These are phyloP conservation scores for Aspergillus steynii DNA, from an alignment of 495 filamentous ascomycete species.

Conservation along the genomic window DNA sequence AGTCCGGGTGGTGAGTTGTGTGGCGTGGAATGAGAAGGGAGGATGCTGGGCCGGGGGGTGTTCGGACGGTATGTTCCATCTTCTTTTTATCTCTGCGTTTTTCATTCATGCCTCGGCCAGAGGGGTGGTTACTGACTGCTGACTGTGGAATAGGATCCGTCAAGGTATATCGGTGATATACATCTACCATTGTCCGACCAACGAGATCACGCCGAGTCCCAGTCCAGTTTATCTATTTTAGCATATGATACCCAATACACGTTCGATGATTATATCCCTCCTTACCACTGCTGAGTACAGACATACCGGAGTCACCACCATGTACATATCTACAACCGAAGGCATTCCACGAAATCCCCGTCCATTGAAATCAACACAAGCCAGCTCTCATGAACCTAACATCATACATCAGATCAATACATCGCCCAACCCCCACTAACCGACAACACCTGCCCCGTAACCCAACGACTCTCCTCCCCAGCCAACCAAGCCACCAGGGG, in stretches of 20 bases:
- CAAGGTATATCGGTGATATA: slow-evolving; percentile 25
- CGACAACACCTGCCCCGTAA: slow-evolving; percentile 58
- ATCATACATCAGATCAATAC: not conserved
- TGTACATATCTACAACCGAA: no score
- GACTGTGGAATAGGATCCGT: slow-evolving; percentile 19
- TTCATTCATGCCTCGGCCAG: not conserved
- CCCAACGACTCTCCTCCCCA: slow-evolving; percentile 52
- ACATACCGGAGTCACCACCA: no score
- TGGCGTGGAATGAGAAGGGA: slow-evolving; percentile 73
- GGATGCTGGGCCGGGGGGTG: slow-evolving; percentile 67
- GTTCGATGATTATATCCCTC: not conserved
- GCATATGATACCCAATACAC: not conserved
- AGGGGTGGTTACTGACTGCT: slow-evolving; percentile 12
- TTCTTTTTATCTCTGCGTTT: slow-evolving; percentile 6
- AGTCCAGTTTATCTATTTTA: not conserved
- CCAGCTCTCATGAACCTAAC: no score
- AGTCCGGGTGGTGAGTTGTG: slow-evolving; percentile 58
- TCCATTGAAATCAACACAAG: no score
- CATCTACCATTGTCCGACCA: not conserved
- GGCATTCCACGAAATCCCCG: no score
- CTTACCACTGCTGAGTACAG: no score
- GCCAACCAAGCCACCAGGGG: slow-evolving; percentile 53
- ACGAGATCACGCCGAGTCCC: no score
- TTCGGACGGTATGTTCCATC: slow-evolving; percentile 50
- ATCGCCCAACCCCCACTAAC: slow-evolving; percentile 51